Evolutionary conservation across 495 filamentous ascomycete genomes (phyloP).

Genomic region (Podospora australis): DNA sequence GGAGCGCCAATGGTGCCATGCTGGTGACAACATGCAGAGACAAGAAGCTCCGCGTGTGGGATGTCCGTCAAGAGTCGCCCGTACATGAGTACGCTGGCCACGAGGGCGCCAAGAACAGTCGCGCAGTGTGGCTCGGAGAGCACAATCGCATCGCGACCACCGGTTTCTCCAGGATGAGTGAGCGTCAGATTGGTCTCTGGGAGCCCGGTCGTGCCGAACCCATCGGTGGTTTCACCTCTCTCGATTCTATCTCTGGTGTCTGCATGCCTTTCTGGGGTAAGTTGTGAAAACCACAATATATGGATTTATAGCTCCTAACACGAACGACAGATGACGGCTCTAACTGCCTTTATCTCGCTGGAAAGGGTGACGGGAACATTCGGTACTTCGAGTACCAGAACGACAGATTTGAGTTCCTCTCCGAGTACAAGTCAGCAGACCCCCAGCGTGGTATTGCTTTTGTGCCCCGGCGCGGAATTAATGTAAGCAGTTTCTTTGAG

Average conservation of each 20-base stretch:
- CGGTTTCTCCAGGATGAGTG: constrained; percentile 96
- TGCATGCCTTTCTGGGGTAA: constrained; percentile 99
- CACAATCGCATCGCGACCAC: constrained; percentile 91
- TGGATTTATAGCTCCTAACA: too few relatives aligned
- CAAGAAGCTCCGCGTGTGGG: constrained; percentile 97
- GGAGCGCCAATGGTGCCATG: constrained; percentile 86
- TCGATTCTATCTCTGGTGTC: constrained; percentile 94
- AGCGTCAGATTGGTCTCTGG: constrained; percentile 92
- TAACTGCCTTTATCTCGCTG: constrained; percentile 86
- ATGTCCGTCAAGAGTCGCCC: constrained; percentile 84
- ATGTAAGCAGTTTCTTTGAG: constrained; percentile 44
- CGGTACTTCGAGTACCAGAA: constrained; percentile 96
- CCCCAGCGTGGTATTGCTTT: constrained; percentile 94
- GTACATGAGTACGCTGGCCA: constrained; percentile 82
- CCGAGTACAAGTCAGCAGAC: constrained; percentile 91
- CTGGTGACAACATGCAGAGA: constrained; percentile 92
- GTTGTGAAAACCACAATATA: too few relatives aligned
- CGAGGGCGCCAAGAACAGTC: constrained; percentile 91
- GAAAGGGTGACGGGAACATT: constrained; percentile 97
- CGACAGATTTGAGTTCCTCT: constrained; percentile 93
- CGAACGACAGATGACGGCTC: constrained; percentile 65
- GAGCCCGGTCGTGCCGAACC: constrained; percentile 82
- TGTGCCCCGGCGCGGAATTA: constrained; percentile 88
- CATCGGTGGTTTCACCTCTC: constrained; percentile 75
- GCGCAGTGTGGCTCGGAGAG: constrained; percentile 93